Conservation (phyloP, 2,329 filamentous ascomycete genomes). For the Parafenestella ontariensis region DNA sequence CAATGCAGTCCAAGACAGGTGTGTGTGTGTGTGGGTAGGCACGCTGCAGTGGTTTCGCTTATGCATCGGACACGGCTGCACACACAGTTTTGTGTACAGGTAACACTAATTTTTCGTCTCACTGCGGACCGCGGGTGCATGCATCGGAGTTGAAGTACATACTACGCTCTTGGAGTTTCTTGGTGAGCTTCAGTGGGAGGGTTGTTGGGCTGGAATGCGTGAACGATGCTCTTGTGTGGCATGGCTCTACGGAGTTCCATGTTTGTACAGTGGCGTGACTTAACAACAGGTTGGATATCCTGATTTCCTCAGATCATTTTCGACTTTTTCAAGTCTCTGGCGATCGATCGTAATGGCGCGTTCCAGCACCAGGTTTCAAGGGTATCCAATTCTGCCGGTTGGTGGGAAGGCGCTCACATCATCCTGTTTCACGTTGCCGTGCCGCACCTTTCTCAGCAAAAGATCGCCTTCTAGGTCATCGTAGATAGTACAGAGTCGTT, state of each 20-base stretch:
- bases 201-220: too few relatives aligned
- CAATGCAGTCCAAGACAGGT: conserved; percentile 29
- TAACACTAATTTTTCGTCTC: conserved; percentile 8
- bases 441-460: conserved; percentile 5
- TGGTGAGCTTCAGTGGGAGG: neutral
- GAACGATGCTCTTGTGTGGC: too few relatives aligned
- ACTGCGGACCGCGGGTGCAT: conserved; percentile 1
- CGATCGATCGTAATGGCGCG: neutral
- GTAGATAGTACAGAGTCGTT: neutral
- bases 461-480: neutral
- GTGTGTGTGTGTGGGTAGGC: neutral
- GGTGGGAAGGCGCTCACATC: neutral
- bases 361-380: neutral
- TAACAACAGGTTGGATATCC: neutral
- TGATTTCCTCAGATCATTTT: neutral
- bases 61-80: conserved; percentile 3
- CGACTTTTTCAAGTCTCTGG: neutral
- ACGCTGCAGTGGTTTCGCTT: neutral
- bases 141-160: conserved; percentile 1
- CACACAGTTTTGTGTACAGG: too few relatives aligned
- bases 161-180: neutral
- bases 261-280: neutral
- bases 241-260: neutral
- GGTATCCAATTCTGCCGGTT: neutral
- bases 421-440: conserved; percentile 1